These are phyloP conservation scores for Penicillium vulpinum DNA, from an alignment of 2,329 filamentous ascomycete species.

Conservation along the genomic window DNA sequence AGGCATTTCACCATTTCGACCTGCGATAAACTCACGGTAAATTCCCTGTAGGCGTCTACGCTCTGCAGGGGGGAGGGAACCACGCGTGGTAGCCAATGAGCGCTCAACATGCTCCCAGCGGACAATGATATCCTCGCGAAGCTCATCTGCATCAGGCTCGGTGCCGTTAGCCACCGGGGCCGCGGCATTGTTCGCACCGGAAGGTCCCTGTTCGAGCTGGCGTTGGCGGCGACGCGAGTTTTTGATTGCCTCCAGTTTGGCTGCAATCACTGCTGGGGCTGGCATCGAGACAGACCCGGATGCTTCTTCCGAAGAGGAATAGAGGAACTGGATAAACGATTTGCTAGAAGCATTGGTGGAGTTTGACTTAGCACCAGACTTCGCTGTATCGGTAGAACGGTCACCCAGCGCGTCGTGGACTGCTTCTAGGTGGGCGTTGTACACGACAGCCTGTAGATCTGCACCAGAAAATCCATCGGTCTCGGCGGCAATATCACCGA, in stretches of 20 bases:
- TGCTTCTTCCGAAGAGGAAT: conserved; percentile 60
- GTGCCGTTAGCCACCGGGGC: conserved; percentile 22
- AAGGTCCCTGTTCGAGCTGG: conserved; percentile 46
- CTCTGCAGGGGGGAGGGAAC: conserved; percentile 81
- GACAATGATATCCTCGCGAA: conserved; percentile 71
- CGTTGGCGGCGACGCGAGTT: conserved; percentile 65
- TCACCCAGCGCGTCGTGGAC: conserved; percentile 88
- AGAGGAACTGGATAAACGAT: conserved; percentile 78
- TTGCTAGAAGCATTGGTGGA: conserved; percentile 38
- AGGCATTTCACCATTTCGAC: conserved; percentile 91
- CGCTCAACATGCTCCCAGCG: conserved; percentile 79
- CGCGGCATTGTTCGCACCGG: conserved; percentile 10
- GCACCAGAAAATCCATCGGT: conserved; percentile 93
- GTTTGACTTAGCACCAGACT: conserved; percentile 35
- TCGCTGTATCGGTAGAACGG: conserved; percentile 40
- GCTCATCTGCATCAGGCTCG: conserved; percentile 32
- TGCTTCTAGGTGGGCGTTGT: conserved; percentile 94
- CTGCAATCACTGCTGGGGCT: conserved; percentile 73
- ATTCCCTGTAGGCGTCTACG: conserved; percentile 72
- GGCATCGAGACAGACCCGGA: conserved; percentile 62
- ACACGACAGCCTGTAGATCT: conserved; percentile 90
- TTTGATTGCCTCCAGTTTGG: conserved; percentile 81
- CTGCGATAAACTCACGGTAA: conserved; percentile 89
- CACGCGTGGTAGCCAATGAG: conserved; percentile 72
- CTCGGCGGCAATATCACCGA: conserved; percentile 72